phyloP scores from a whole-genome alignment of 1,139 yeast species.

The Yamadazyma diospyri region DNA sequence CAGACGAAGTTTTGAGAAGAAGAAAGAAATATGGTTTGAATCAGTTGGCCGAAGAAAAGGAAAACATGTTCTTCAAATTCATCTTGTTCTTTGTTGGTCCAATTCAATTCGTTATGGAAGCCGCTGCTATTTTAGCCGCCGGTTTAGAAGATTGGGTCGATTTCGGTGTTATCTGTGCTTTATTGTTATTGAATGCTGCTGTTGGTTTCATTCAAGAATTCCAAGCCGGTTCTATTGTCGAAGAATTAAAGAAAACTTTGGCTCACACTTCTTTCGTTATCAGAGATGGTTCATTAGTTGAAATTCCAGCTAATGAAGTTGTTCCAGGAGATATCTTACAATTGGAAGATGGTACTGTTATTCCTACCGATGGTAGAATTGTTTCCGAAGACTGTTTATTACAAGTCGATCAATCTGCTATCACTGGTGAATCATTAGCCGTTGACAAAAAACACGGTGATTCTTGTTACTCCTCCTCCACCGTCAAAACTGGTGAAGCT shows the following conservation, averaged over 20 bases:
- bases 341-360: constrained; percentile 91
- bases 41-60: constrained; percentile 93
- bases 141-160: constrained; percentile 99
- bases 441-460: constrained; percentile 92
- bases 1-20: constrained; percentile 81
- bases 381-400: constrained; percentile 85
- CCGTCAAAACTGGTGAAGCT: constrained; percentile 96
- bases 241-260: constrained; percentile 87
- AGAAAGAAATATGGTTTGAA: constrained; percentile 92
- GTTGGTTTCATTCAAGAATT: constrained; percentile 98
- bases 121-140: constrained; percentile 96
- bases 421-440: constrained; percentile 97
- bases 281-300: constrained; percentile 77
- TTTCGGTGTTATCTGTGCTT: constrained; percentile 95
- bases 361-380: constrained; percentile 94
- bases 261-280: constrained; percentile 86
- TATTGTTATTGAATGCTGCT: constrained; percentile 81
- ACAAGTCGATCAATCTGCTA: constrained; percentile 96
- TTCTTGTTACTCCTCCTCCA: constrained; percentile 86
- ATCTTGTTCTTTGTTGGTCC: constrained; percentile 95
- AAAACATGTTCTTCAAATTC: constrained; percentile 79
- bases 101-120: constrained; percentile 98
- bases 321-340: constrained; percentile 93
- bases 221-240: constrained; percentile 97
- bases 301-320: constrained; percentile 74